Conservation (phyloP, 306 rosid species). For the Cucumis sativus region DNA sequence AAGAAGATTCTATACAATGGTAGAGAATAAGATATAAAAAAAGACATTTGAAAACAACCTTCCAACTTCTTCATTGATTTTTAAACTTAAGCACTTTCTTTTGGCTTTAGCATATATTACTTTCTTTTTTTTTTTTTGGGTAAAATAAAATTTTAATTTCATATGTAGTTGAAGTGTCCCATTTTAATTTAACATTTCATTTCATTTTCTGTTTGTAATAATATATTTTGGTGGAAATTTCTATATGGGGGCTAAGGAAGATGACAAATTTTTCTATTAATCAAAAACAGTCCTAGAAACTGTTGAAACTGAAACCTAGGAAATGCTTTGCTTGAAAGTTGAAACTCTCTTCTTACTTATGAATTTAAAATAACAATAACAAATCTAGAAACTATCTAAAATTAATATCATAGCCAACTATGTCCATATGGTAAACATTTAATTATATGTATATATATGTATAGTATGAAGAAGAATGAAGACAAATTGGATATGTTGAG, state of each 20-base stretch:
- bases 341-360: neutral
- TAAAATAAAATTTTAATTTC: too few relatives aligned
- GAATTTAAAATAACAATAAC: neutral
- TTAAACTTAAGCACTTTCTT: neutral
- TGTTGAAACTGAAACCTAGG: constrained; percentile 6
- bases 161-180: too few relatives aligned
- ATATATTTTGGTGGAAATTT: neutral
- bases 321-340: neutral
- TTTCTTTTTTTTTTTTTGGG: neutral
- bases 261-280: neutral
- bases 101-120: neutral
- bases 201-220: too few relatives aligned
- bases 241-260: neutral
- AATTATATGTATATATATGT: neutral
- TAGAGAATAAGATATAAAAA: neutral
- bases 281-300: neutral
- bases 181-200: too few relatives aligned
- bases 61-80: neutral
- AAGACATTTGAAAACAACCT: neutral
- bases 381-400: neutral
- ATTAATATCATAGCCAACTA: neutral
- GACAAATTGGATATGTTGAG: neutral
- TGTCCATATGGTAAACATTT: neutral
- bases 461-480: too few relatives aligned
- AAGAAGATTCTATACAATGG: neutral